phyloP scores from a whole-genome alignment of 441 rosid species.

The Bocquillonia castaneifolia region DNA sequence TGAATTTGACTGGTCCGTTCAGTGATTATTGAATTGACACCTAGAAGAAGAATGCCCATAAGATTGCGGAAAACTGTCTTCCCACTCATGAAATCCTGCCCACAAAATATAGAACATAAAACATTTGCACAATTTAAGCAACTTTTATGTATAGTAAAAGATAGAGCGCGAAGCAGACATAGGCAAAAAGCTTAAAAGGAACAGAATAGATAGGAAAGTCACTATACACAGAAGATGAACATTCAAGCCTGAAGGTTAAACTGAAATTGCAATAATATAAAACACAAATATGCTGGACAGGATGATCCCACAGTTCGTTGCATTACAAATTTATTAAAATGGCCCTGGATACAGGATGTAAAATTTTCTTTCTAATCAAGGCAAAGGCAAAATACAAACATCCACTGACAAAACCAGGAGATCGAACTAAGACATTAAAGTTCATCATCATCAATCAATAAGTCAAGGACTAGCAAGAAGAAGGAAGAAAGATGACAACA shows the following conservation, averaged over 20 bases:
- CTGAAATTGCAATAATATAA: not conserved
- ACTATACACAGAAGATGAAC: not conserved
- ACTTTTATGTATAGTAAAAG: not conserved
- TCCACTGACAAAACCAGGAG: not conserved
- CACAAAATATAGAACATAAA: conserved; percentile 13
- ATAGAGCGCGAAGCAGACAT: not conserved
- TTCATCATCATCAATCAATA: not conserved
- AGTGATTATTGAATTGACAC: conserved; percentile 65
- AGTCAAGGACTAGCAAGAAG: not conserved
- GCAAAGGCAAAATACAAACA: not conserved
- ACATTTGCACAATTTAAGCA: conserved; percentile 4
- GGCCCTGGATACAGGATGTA: not conserved
- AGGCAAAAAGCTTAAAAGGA: not conserved
- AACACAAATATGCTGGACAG: not conserved
- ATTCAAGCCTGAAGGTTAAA: not conserved
- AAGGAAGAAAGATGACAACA: not conserved
- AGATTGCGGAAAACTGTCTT: conserved; percentile 79
- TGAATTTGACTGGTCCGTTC: conserved; percentile 73
- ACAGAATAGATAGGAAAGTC: not conserved
- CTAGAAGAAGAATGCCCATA: conserved; percentile 78
- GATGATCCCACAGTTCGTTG: not conserved
- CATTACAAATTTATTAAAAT: not conserved
- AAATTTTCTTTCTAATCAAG: not conserved
- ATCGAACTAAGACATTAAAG: not conserved
- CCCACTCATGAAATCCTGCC: conserved; percentile 98